Evolutionary conservation across 2,329 filamentous ascomycete genomes (phyloP).

Genomic region (Xylariaceae sp.): DNA sequence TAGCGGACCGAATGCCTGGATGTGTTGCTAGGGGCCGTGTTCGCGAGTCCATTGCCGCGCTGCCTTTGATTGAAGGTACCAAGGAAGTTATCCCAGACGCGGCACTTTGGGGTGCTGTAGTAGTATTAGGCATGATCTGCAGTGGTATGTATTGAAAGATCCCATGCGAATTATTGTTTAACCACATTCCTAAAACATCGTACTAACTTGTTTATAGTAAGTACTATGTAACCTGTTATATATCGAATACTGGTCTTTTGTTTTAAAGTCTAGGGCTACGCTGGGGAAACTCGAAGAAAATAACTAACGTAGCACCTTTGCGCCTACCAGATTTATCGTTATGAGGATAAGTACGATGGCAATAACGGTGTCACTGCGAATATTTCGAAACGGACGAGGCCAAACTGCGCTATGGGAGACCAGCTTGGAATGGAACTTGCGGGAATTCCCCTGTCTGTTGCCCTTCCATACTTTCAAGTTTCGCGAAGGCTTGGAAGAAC

Average conservation of each 20-base stretch:
- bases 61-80: constrained; percentile 49
- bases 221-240: too few relatives aligned
- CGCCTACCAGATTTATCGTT: constrained; percentile 54
- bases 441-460: constrained; percentile 48
- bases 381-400: constrained; percentile 31
- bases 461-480: constrained; percentile 49
- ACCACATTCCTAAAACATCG: too few relatives aligned
- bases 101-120: constrained; percentile 52
- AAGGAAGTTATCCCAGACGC: constrained; percentile 49
- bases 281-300: too few relatives aligned
- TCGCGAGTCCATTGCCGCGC: constrained; percentile 45
- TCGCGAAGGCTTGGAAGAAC: constrained; percentile 51
- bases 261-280: too few relatives aligned
- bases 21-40: constrained; percentile 41
- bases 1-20: constrained; percentile 4
- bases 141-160: too few relatives aligned
- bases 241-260: too few relatives aligned
- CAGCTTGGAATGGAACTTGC: constrained; percentile 49
- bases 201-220: too few relatives aligned
- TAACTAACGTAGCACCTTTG: too few relatives aligned
- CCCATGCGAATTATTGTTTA: too few relatives aligned
- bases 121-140: constrained; percentile 51
- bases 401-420: constrained; percentile 43
- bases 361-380: constrained; percentile 45
- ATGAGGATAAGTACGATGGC: constrained; percentile 51